A percentile compares a stretch with the other conserved stretches of the same genome.
phyloP scores from a whole-genome alignment of 1,284 basidiomycete genomes.

The Papiliotrema fonsecae region DNA sequence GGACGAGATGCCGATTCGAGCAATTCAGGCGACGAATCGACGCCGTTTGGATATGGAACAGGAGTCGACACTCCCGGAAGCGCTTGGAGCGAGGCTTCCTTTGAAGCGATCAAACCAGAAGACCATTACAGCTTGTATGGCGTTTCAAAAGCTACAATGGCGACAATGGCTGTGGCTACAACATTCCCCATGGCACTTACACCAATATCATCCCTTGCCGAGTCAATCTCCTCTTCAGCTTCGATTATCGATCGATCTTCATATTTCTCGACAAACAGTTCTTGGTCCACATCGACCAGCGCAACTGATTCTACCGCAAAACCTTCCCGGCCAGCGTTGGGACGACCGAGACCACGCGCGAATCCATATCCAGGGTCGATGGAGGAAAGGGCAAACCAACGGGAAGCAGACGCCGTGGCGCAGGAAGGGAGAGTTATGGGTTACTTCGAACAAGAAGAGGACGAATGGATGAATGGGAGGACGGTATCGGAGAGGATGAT shows the following conservation, averaged over 20 bases:
- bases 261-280: constrained; percentile 7
- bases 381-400: neutral
- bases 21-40: constrained; percentile 7
- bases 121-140: constrained; percentile 26
- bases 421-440: neutral
- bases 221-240: neutral
- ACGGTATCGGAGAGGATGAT: constrained; percentile 29
- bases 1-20: constrained; percentile 8
- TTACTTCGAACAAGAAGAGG: constrained; percentile 9
- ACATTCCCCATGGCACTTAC: neutral
- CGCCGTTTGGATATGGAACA: constrained; percentile 2
- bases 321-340: neutral
- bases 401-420: neutral
- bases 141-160: neutral
- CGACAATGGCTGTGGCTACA: neutral
- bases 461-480: constrained; percentile 17
- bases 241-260: neutral
- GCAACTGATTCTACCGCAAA: constrained; percentile 1
- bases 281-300: constrained; percentile 2
- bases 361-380: neutral
- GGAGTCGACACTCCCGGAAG: constrained; percentile 12
- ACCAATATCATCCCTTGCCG: neutral
- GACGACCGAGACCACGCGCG: constrained; percentile 5
- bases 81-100: constrained; percentile 20
- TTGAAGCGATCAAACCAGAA: constrained; percentile 24